A percentile compares a stretch with the other conserved stretches of the same genome.
phyloP scores from a whole-genome alignment of 495 filamentous ascomycete species.

The Glutinoglossum americanum region DNA sequence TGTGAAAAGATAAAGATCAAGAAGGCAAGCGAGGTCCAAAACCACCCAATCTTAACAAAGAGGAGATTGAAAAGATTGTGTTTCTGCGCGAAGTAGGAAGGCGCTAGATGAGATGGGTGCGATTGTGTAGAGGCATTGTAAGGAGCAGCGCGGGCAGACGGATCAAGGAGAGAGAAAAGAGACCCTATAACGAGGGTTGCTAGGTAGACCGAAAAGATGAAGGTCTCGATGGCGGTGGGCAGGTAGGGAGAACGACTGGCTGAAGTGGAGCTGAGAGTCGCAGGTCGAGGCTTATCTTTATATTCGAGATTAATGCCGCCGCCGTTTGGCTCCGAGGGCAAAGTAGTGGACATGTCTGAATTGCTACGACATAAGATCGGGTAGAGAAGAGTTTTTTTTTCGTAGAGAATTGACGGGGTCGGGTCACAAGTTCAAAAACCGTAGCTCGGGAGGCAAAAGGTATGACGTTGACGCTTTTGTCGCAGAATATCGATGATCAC shows the following conservation, averaged over 20 bases:
- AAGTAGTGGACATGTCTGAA: neutral
- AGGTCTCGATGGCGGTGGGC: constrained; percentile 38
- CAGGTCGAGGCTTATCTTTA: neutral
- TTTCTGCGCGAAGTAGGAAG: constrained; percentile 84
- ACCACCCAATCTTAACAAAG: constrained; percentile 91
- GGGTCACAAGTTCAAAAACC: neutral
- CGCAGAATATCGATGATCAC: neutral
- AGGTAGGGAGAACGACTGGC: neutral
- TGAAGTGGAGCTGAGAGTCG: neutral
- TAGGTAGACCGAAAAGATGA: constrained; percentile 50
- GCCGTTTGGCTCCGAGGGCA: neutral
- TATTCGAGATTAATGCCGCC: neutral
- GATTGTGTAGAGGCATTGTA: constrained; percentile 22
- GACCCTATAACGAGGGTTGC: constrained; percentile 55
- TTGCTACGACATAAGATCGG: neutral
- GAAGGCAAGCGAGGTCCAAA: constrained; percentile 62
- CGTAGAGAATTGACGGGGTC: neutral
- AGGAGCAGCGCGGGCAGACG: constrained; percentile 34
- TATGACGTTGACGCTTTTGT: neutral
- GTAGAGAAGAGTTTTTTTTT: neutral
- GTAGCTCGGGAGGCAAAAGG: neutral
- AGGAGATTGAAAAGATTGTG: constrained; percentile 72
- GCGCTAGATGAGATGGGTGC: constrained; percentile 34
- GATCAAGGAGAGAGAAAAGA: constrained; percentile 56
- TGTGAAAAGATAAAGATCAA: constrained; percentile 38